Conservation (phyloP, 2,329 filamentous ascomycete genomes). For the Emmonsiellopsis sp. region DNA sequence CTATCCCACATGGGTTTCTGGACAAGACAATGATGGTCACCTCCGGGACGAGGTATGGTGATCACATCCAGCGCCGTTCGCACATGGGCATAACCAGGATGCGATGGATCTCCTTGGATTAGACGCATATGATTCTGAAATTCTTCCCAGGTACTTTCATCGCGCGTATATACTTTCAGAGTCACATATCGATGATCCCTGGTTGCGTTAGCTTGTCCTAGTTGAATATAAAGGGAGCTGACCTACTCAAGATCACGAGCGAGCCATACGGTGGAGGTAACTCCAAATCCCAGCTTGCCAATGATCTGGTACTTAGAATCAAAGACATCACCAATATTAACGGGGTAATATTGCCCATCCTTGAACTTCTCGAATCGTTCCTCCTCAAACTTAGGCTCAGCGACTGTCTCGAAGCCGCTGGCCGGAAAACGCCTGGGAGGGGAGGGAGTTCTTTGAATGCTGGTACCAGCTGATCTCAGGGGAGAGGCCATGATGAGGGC, state of each 20-base stretch:
- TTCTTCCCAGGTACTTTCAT: slow-evolving; percentile 15
- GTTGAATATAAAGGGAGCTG: slow-evolving; percentile 2
- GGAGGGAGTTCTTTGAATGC: slow-evolving; percentile 10
- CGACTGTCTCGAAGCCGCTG: slow-evolving; percentile 13
- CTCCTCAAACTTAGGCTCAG: slow-evolving; percentile 15
- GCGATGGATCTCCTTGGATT: slow-evolving; percentile 14
- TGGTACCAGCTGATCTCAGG: slow-evolving; percentile 14
- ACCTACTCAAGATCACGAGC: slow-evolving; percentile 20
- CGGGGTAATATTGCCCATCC: slow-evolving; percentile 21
- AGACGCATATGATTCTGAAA: slow-evolving; percentile 22
- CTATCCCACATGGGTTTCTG: slow-evolving; percentile 33
- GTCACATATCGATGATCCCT: slow-evolving; percentile 17
- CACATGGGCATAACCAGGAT: slow-evolving; percentile 21
- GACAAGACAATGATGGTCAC: slow-evolving; percentile 23
- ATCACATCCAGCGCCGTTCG: slow-evolving; percentile 24
- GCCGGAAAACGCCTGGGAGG: slow-evolving; percentile 14
- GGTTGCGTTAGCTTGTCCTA: slow-evolving; percentile 7
- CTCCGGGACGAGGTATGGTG: slow-evolving; percentile 17
- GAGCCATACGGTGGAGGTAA: slow-evolving; percentile 22
- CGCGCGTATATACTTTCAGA: slow-evolving; percentile 17
- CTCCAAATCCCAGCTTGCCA: slow-evolving; percentile 22
- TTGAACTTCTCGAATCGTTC: slow-evolving; percentile 19
- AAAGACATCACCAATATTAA: slow-evolving; percentile 22
- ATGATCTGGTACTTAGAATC: slow-evolving; percentile 19
- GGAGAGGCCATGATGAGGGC: slow-evolving; percentile 11